A percentile compares a stretch with the other conserved stretches of the same genome.
Conservation (phyloP, 352 stramenopile species). For the Phytophthora pseudosyringae region DNA sequence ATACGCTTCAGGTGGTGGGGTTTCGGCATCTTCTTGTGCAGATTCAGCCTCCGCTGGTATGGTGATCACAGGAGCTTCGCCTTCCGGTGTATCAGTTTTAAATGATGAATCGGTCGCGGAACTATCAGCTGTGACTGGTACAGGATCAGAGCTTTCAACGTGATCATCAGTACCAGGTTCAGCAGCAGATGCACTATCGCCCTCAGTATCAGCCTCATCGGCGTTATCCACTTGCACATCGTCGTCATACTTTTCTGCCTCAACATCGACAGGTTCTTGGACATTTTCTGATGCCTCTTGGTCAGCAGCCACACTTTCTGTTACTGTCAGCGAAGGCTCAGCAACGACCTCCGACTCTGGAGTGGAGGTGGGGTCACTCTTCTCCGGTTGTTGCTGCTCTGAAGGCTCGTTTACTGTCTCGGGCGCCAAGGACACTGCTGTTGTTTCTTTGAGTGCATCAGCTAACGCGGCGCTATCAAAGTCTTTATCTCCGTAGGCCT, state of each 20-base stretch:
- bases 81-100: background rate
- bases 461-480: conserved; percentile 11
- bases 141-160: conserved; percentile 2
- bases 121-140: background rate
- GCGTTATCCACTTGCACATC: background rate
- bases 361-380: background rate
- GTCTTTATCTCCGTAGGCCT: conserved; percentile 6
- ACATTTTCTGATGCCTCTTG: background rate
- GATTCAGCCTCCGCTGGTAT: background rate
- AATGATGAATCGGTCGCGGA: background rate
- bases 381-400: conserved; percentile 10
- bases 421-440: background rate
- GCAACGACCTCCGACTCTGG: background rate
- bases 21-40: conserved; percentile 8
- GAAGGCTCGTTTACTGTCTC: background rate
- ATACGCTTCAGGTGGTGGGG: conserved; percentile 17
- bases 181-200: background rate
- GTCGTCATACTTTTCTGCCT: background rate
- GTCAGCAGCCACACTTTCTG: conserved; percentile 1
- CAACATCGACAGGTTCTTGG: conserved; percentile 1
- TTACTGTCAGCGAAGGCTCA: background rate
- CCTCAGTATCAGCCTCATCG: conserved; percentile 1
- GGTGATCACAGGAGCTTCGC: conserved; percentile 10
- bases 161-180: background rate
- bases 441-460: background rate